Evolutionary conservation across 257 asterid genomes (phyloP), one percentile per base, ranked within the genome.

Genomic region (Solanum ossicruentum): DNA sequence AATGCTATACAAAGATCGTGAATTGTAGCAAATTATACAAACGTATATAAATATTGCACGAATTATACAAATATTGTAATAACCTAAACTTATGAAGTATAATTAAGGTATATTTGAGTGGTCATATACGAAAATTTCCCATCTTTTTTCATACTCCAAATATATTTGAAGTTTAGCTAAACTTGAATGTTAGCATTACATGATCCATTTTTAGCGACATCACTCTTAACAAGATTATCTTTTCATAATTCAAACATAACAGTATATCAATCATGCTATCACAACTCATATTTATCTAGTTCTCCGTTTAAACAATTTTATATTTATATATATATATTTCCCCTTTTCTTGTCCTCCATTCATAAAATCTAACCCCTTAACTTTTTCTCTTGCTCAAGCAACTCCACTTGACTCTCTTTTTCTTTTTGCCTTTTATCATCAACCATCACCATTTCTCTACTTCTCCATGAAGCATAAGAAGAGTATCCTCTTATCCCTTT

Each of bases 201-300:
- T 1, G 0, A 0, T 1, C 1, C 11, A 6, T 65, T 28, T 28
- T 15, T 26, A 1, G 6, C 0, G 3, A 0, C 7, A 0, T 2
- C 1, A 11, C 1, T 6, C 2, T 9, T 2, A 28, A 21, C 21
- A 1, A 10, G 11, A 10, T 32, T 32, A 0, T 10, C 4, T n/a
- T 58, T 58, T n/a, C 7, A 10, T n/a, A 1, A 58, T 58, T n/a
- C 15, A 58, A 20, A 57, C 15, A 10, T 58, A 0, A 1, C 7
- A 58, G 1, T 21, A 61, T 61, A 7, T 61, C 69, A 61, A 12
- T 2, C 1, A 23, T 63, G 2, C 0, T 12, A 12, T 3, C 1
- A 23, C 5, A 51, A 51, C 17, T 51, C 6, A 4, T 52, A 16
- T 8, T 23, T 41, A 2, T 41, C 0, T 0, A 1, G 2, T 36